Percentiles rank a stretch among this genome's conserved stretches.
phyloP scores from a whole-genome alignment of 805 yeast species.

The Ogataea paraovalis region DNA sequence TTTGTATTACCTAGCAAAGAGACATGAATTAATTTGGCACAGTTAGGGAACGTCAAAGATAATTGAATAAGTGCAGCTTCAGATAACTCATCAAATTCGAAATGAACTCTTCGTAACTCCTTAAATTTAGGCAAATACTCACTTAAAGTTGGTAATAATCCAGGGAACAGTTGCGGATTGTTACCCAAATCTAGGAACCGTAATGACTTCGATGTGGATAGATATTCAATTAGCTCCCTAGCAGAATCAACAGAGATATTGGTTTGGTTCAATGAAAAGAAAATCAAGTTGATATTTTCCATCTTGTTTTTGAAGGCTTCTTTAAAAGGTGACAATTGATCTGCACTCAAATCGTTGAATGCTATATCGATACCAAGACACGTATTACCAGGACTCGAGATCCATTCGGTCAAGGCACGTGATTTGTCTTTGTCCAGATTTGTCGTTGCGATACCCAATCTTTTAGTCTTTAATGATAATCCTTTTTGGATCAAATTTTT shows the following conservation, averaged over 20 bases:
- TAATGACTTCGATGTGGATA: slow-evolving; percentile 37
- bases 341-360: slow-evolving; percentile 46
- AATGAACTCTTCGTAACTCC: slow-evolving; percentile 47
- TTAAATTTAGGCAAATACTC: slow-evolving; percentile 43
- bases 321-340: slow-evolving; percentile 44
- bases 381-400: slow-evolving; percentile 37
- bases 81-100: slow-evolving; percentile 49
- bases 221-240: slow-evolving; percentile 35
- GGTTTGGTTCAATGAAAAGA: slow-evolving; percentile 52
- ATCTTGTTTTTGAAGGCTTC: slow-evolving; percentile 32
- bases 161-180: slow-evolving; percentile 49
- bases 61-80: slow-evolving; percentile 46
- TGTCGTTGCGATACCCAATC: slow-evolving; percentile 53
- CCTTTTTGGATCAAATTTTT: slow-evolving; percentile 39
- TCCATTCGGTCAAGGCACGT: slow-evolving; percentile 44
- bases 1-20: slow-evolving; percentile 50
- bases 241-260: slow-evolving; percentile 37
- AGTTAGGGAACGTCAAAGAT: slow-evolving; percentile 43
- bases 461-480: slow-evolving; percentile 38
- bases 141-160: slow-evolving; percentile 40
- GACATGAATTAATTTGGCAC: slow-evolving; percentile 48
- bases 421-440: slow-evolving; percentile 42
- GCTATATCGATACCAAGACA: slow-evolving; percentile 57
- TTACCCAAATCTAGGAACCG: slow-evolving; percentile 53
- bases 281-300: slow-evolving; percentile 35